Percentiles rank a stretch among this genome's conserved stretches.
Evolutionary conservation across 1,139 yeast genomes (phyloP).

Genomic region (Eremothecium cymbalariae): DNA sequence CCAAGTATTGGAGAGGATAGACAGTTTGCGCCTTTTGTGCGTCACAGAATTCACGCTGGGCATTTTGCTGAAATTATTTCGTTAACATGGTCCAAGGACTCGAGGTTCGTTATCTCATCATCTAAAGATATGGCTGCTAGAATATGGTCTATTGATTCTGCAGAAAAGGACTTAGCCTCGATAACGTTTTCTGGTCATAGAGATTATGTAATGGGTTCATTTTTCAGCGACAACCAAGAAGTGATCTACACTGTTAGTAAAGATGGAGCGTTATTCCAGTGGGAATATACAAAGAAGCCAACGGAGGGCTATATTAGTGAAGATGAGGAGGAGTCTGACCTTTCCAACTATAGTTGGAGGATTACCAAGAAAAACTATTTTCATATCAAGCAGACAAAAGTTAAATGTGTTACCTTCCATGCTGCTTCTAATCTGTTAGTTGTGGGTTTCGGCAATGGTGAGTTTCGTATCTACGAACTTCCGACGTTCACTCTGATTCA

Average conservation of each 20-base stretch:
- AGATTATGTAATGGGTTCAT: conserved; percentile 80
- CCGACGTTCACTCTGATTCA: conserved; percentile 73
- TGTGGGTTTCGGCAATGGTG: conserved; percentile 89
- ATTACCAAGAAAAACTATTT: conserved; percentile 72
- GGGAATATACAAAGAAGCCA: conserved; percentile 70
- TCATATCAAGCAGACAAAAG: conserved; percentile 56
- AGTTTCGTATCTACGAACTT: conserved; percentile 84
- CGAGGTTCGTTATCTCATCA: conserved; percentile 76
- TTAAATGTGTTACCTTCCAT: conserved; percentile 80
- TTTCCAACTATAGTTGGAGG: conserved; percentile 58
- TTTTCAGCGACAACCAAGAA: conserved; percentile 79
- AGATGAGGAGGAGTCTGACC: conserved; percentile 36
- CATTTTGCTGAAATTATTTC: conserved; percentile 78
- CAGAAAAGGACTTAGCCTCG: conserved; percentile 65
- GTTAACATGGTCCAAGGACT: conserved; percentile 83
- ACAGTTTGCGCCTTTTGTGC: conserved; percentile 93
- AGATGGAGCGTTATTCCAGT: conserved; percentile 88
- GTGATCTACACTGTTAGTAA: conserved; percentile 82
- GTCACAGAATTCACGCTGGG: conserved; percentile 86
- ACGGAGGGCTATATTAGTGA: conserved; percentile 34
- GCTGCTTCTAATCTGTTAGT: conserved; percentile 60
- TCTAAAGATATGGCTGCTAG: conserved; percentile 87
- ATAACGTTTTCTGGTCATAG: conserved; percentile 89
- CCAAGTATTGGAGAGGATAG: conserved; percentile 66
- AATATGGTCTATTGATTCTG: conserved; percentile 68